Percentiles rank a stretch among this genome's conserved stretches.
Evolutionary conservation across 1,284 basidiomycete species (phyloP).

Genomic region (Hymenochaete sp.): DNA sequence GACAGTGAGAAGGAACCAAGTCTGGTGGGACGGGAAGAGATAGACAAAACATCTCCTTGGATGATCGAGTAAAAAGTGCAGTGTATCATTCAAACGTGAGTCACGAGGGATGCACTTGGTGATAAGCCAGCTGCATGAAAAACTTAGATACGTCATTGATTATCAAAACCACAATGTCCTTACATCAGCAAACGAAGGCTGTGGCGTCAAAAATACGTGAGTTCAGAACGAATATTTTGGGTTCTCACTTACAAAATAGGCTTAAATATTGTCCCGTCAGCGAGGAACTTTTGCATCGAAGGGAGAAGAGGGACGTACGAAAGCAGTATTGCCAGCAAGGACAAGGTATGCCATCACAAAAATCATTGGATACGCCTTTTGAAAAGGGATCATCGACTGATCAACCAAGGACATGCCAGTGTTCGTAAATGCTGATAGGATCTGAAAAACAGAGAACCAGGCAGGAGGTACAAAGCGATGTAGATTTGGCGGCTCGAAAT

Average conservation of each 20-base stretch:
- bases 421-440: conserved; percentile 84
- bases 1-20: conserved; percentile 80
- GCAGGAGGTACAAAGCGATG: conserved; percentile 45
- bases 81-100: conserved; percentile 50
- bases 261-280: conserved; percentile 30
- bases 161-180: not conserved
- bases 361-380: conserved; percentile 77
- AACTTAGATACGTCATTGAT: not conserved
- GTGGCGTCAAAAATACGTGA: not conserved
- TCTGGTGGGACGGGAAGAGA: conserved; percentile 92
- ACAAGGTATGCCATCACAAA: conserved; percentile 62
- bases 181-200: not conserved
- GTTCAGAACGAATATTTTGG: conserved; percentile 13
- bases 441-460: conserved; percentile 86
- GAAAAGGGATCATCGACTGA: conserved; percentile 82
- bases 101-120: not conserved
- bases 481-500: conserved; percentile 49
- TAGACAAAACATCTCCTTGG: conserved; percentile 95
- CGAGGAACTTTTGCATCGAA: conserved; percentile 5
- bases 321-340: conserved; percentile 87
- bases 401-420: conserved; percentile 85
- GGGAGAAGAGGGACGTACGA: conserved; percentile 1
- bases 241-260: conserved; percentile 56
- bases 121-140: conserved; percentile 19
- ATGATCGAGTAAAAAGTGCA: conserved; percentile 93